These are phyloP conservation scores for Suillus subalutaceus DNA, from an alignment of 768 basidiomycete species.

Conservation along the genomic window DNA sequence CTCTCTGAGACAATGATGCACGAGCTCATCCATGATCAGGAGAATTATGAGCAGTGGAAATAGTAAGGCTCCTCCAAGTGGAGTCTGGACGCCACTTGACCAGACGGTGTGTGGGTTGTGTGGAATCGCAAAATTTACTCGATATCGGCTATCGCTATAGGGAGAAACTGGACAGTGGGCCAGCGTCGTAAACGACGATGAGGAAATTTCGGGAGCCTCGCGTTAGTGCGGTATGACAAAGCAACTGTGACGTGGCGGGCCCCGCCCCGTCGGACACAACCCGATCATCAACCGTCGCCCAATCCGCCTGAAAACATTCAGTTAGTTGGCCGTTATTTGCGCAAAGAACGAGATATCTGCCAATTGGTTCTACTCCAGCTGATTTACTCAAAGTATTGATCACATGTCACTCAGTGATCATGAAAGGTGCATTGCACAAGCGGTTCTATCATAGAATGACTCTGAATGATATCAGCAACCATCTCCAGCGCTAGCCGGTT, in stretches of 20 bases:
- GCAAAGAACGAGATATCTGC: too few species aligned
- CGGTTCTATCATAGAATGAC: neutral
- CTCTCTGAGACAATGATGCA: slow-evolving; percentile 83
- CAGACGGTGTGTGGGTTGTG: slow-evolving; percentile 5
- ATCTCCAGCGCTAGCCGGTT: neutral
- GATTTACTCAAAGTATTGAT: neutral
- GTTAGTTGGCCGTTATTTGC: too few species aligned
- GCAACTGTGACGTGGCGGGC: neutral
- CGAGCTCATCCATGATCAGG: slow-evolving; percentile 74
- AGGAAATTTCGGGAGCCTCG: neutral
- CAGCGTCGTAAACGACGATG: slow-evolving; percentile 10
- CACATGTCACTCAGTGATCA: neutral
- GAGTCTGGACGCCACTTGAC: neutral
- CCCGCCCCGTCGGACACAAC: neutral
- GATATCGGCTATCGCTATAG: slow-evolving; percentile 2
- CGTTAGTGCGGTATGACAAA: neutral
- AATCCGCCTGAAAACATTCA: too few species aligned
- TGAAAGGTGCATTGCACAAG: neutral
- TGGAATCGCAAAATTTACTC: slow-evolving; percentile 7
- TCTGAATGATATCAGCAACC: neutral
- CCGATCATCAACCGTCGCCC: too few species aligned
- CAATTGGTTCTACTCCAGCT: too few species aligned
- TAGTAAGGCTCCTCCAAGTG: neutral
- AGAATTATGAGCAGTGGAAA: neutral
- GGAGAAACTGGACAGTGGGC: neutral